phyloP scores from a whole-genome alignment of 1,284 basidiomycete genomes.

The Coniferiporia sulphurascens region DNA sequence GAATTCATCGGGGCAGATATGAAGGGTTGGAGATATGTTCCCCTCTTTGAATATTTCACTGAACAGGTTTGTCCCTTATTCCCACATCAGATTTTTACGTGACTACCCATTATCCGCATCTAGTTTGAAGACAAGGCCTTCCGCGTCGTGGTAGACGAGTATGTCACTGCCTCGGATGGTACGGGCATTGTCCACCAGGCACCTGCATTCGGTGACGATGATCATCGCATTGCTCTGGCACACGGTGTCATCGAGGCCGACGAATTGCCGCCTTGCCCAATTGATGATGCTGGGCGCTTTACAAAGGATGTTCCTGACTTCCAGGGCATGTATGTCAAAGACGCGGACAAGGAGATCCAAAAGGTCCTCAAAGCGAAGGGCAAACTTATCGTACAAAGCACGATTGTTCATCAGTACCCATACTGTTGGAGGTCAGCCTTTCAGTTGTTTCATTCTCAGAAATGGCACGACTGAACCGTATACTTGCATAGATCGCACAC shows the following conservation, averaged over 20 bases:
- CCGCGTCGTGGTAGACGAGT: conserved; percentile 85
- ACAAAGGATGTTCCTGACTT: conserved; percentile 91
- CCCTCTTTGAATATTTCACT: conserved; percentile 94
- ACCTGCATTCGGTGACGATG: conserved; percentile 98
- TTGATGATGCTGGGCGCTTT: conserved; percentile 88
- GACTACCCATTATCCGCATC: background rate
- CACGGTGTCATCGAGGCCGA: conserved; percentile 80
- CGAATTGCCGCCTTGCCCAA: conserved; percentile 93
- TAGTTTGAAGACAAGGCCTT: conserved; percentile 93
- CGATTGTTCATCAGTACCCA: conserved; percentile 89
- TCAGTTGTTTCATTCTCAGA: background rate
- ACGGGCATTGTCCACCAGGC: conserved; percentile 99
- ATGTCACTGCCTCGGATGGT: conserved; percentile 91
- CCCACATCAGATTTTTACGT: background rate
- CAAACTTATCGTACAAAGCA: conserved; percentile 84
- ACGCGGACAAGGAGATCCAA: conserved; percentile 92
- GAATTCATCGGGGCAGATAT: conserved; percentile 88
- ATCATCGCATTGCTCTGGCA: conserved; percentile 89
- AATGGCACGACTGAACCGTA: background rate
- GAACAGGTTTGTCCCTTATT: conserved; percentile 59
- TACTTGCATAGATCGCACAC: conserved; percentile 70
- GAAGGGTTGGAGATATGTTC: conserved; percentile 96
- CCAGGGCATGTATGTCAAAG: conserved; percentile 89
- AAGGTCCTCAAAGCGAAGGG: conserved; percentile 88
- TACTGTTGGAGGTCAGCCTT: conserved; percentile 86